Conservation (phyloP, 1,284 basidiomycete genomes). For the Singerocomus rubriflavus region DNA sequence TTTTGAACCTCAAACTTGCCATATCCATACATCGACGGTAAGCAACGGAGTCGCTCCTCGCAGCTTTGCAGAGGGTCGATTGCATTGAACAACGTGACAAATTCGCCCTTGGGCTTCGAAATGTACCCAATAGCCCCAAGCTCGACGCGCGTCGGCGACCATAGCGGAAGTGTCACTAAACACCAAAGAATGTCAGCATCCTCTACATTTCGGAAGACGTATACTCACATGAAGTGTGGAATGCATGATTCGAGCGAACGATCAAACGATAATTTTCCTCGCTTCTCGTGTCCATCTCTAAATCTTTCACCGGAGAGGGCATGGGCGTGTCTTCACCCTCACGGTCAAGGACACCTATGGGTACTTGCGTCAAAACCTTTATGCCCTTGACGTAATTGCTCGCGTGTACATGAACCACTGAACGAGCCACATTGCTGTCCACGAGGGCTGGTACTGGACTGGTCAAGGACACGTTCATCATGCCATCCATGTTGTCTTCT, state of each 20-base stretch:
- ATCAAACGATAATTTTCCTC: constrained; percentile 62
- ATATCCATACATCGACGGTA: constrained; percentile 56
- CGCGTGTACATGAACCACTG: neutral
- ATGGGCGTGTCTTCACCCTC: constrained; percentile 46
- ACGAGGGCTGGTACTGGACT: constrained; percentile 13
- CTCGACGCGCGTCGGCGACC: constrained; percentile 57
- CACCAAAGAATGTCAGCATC: constrained; percentile 1
- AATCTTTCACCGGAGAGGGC: constrained; percentile 45
- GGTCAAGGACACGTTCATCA: constrained; percentile 20
- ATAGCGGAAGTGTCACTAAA: constrained; percentile 66
- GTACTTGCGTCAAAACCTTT: constrained; percentile 19
- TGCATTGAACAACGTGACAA: constrained; percentile 69
- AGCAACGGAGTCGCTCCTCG: constrained; percentile 29
- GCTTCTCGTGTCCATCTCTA: constrained; percentile 44
- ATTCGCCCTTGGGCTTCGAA: constrained; percentile 56
- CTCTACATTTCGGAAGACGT: neutral
- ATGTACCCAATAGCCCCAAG: constrained; percentile 75
- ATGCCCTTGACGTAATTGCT: neutral
- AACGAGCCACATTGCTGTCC: neutral
- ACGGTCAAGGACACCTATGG: constrained; percentile 16
- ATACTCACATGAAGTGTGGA: constrained; percentile 62
- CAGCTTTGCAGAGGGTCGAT: constrained; percentile 46
- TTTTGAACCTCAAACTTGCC: constrained; percentile 46
- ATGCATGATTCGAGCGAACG: constrained; percentile 51
- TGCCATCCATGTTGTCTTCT: constrained; percentile 9